A percentile compares a stretch with the other conserved stretches of the same genome.
Evolutionary conservation across 768 basidiomycete genomes (phyloP).

Genomic region (Artomyces pyxidatus): DNA sequence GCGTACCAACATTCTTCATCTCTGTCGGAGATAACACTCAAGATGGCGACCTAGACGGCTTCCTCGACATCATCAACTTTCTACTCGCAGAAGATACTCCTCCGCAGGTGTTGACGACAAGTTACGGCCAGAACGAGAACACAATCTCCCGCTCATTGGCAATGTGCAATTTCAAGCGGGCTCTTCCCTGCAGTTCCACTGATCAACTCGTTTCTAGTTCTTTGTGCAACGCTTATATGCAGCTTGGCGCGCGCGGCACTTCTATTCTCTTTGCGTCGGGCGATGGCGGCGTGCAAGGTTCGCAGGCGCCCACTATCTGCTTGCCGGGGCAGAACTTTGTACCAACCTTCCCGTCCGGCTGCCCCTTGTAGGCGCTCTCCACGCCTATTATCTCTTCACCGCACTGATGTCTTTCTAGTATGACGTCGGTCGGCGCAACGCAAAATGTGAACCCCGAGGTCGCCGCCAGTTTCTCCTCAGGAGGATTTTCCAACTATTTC

Average conservation of each 20-base stretch:
- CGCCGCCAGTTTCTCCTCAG: conserved; percentile 10
- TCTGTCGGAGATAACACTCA: conserved; percentile 18
- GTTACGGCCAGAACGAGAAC: conserved; percentile 6
- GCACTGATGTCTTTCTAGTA: neutral
- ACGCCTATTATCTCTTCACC: neutral
- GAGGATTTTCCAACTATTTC: conserved; percentile 17
- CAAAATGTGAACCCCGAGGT: conserved; percentile 7
- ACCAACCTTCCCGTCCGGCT: conserved; percentile 16
- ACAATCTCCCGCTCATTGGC: neutral
- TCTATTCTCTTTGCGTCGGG: conserved; percentile 15
- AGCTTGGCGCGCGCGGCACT: conserved; percentile 9
- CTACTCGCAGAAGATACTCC: conserved; percentile 4
- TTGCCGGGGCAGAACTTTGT: conserved; percentile 10
- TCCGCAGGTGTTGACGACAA: conserved; percentile 9
- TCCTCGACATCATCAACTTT: conserved; percentile 12
- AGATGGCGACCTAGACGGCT: conserved; percentile 14
- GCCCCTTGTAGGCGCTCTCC: conserved; percentile 9
- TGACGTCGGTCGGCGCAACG: conserved; percentile 12
- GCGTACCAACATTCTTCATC: conserved; percentile 19
- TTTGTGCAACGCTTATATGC: conserved; percentile 11
- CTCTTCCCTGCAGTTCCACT: neutral
- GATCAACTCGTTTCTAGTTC: neutral
- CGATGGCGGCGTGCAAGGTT: conserved; percentile 16
- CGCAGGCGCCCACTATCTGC: conserved; percentile 6
- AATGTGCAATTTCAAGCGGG: too few species aligned